phyloP scores from a whole-genome alignment of 352 stramenopile genomes.

The Globisporangium viniferum region DNA sequence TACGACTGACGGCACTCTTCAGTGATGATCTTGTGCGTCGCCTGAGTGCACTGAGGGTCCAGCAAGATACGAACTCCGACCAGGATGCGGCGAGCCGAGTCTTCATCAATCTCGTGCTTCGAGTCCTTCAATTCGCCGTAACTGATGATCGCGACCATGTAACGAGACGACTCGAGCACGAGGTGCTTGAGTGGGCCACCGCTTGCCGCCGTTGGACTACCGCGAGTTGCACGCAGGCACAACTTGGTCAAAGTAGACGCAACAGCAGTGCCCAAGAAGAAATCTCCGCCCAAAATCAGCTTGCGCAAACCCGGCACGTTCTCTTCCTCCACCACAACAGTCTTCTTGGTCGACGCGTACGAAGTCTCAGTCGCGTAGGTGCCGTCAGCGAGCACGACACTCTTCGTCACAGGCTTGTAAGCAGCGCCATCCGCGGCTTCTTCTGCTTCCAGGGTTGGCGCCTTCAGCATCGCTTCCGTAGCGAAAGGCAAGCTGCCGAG shows the following conservation, averaged over 20 bases:
- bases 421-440: slow-evolving; percentile 32
- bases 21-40: slow-evolving; percentile 73
- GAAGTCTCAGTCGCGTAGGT: slow-evolving; percentile 99
- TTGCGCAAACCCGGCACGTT: slow-evolving; percentile 78
- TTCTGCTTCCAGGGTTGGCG: slow-evolving; percentile 21
- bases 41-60: slow-evolving; percentile 80
- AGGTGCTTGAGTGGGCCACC: slow-evolving; percentile 59
- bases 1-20: slow-evolving; percentile 81
- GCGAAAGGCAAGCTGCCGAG: slow-evolving; percentile 76
- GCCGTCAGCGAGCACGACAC: slow-evolving; percentile 97
- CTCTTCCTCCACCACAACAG: slow-evolving; percentile 53
- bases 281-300: slow-evolving; percentile 92
- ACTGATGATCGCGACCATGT: slow-evolving; percentile 71
- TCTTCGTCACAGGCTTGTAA: slow-evolving; percentile 95
- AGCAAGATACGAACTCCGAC: slow-evolving; percentile 94
- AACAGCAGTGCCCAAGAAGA: slow-evolving; percentile 95
- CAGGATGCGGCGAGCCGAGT: slow-evolving; percentile 95
- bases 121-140: slow-evolving; percentile 72
- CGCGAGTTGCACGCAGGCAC: slow-evolving; percentile 86
- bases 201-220: slow-evolving; percentile 35
- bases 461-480: slow-evolving; percentile 50
- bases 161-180: slow-evolving; percentile 65
- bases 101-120: slow-evolving; percentile 89
- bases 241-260: slow-evolving; percentile 96
- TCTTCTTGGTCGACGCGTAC: slow-evolving; percentile 54